Percentiles rank a stretch among this genome's conserved stretches.
Conservation (phyloP, 192 early-diverging fungal genomes). For the Umbelopsis isabellina region DNA sequence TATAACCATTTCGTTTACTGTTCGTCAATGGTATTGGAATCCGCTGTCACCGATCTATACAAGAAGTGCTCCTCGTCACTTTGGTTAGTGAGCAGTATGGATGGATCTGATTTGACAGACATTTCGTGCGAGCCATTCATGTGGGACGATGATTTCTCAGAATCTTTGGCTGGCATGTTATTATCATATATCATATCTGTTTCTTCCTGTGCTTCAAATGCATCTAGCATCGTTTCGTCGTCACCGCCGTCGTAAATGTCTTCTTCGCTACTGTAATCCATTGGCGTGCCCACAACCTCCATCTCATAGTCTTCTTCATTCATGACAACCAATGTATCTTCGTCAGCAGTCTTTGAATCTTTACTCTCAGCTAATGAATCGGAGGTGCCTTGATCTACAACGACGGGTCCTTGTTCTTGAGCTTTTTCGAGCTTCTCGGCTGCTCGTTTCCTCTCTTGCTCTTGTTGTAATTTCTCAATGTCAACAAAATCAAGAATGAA, state of each 20-base stretch:
- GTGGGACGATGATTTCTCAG: neutral
- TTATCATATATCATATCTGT: conserved; percentile 5
- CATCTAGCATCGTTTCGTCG: conserved; percentile 15
- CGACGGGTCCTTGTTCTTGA: neutral
- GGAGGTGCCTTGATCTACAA: neutral
- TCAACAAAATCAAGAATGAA: conserved; percentile 32
- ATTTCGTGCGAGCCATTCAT: neutral
- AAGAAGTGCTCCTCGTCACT: conserved; percentile 12
- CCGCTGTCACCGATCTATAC: neutral
- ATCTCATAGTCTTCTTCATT: conserved; percentile 19
- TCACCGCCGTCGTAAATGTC: conserved; percentile 7
- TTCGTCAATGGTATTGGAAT: conserved; percentile 6
- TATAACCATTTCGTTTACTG: neutral
- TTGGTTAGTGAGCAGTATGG: conserved; percentile 1
- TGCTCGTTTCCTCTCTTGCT: conserved; percentile 3
- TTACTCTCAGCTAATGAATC: conserved; percentile 1
- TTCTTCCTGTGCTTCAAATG: conserved; percentile 18
- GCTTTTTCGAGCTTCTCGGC: neutral
- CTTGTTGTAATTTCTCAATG: conserved; percentile 13
- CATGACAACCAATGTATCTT: conserved; percentile 12
- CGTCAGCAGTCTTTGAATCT: neutral
- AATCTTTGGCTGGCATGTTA: neutral
- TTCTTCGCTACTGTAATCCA: conserved; percentile 18
- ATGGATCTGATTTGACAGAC: neutral
- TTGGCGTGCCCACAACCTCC: conserved; percentile 14